Evolutionary conservation across 495 filamentous ascomycete genomes (phyloP), one percentile per base, ranked within the genome.

Genomic region (Rhypophila decipiens): DNA sequence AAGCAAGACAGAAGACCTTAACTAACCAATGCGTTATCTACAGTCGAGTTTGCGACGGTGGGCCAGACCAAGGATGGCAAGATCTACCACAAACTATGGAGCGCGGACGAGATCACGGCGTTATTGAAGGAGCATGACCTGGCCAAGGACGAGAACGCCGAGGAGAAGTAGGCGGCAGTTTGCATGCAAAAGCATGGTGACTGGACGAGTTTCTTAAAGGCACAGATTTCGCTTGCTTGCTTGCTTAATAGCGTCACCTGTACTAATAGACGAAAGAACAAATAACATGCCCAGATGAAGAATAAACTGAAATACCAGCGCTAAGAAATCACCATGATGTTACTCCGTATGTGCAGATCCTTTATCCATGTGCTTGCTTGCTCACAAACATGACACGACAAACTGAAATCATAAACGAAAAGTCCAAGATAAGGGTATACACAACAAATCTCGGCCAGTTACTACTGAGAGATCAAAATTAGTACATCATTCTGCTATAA

Each of bases 11-110:
- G n/a, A 21, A 36, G 23, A 39, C 24, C 13, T 23, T 20, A 39
- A 57, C 53, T 44, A 59, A 57, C 46, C 31, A 31, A 31, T 20
- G 40, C 36, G 23, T 17, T 37, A 40, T 22, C 38, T 22, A 21
- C 55, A 96, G 90, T 99, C 67, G 93, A 99, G 69, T 97, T 99
- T 64, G 93, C 93, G 58, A 99, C 93, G 19, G 90, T 99, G 52
- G 93, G 93, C 52, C 88, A 88, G 76, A 96, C 90, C 61, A 85
- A 86, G 69, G 79, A 86, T 55, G 93, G 93, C 52, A 90, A 91
- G 74, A 86, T 97, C 59, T 97, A 96, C 76, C 93, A 99, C 67
- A 88, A 93, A 63, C 75, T 99, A 56, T 99, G 93, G 93, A 88
- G 77, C 59, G 94, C 90, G 36, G 91, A 97, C 53, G 93, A 96